These are phyloP conservation scores for Colletotrichum horii DNA, from an alignment of 2,329 filamentous ascomycete genomes.

Conservation along the genomic window DNA sequence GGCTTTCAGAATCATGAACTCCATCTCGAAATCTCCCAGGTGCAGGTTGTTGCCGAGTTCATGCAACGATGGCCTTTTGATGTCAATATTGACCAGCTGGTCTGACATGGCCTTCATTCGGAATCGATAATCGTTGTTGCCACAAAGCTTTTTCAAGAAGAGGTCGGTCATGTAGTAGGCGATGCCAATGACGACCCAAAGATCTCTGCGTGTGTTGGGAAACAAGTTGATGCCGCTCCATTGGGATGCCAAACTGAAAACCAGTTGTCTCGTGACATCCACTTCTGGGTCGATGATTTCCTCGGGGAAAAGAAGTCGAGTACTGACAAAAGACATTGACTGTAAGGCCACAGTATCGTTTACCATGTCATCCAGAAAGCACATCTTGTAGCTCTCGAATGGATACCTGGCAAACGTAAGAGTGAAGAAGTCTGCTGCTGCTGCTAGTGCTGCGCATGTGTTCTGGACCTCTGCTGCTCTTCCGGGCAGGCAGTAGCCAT, in stretches of 20 bases:
- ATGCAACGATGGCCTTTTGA: slow-evolving; percentile 81
- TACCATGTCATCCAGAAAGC: slow-evolving; percentile 89
- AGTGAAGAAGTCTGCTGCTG: slow-evolving; percentile 89
- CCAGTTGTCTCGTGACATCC: slow-evolving; percentile 78
- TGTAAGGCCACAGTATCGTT: slow-evolving; percentile 78
- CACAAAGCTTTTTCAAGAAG: slow-evolving; percentile 88
- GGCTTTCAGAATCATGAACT: slow-evolving; percentile 91
- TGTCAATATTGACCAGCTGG: slow-evolving; percentile 79
- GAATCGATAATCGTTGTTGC: slow-evolving; percentile 93
- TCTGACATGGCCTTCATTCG: slow-evolving; percentile 87
- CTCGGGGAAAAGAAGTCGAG: slow-evolving; percentile 81
- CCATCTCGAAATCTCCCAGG: slow-evolving; percentile 82
- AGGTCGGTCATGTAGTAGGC: slow-evolving; percentile 95
- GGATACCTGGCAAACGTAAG: slow-evolving; percentile 90
- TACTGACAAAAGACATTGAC: slow-evolving; percentile 87
- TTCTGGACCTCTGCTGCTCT: slow-evolving; percentile 83
- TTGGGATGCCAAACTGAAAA: slow-evolving; percentile 86
- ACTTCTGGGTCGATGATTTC: slow-evolving; percentile 84
- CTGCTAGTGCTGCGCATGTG: slow-evolving; percentile 83
- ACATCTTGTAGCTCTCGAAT: slow-evolving; percentile 89
- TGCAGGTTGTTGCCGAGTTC: slow-evolving; percentile 80
- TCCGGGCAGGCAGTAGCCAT: slow-evolving; percentile 89
- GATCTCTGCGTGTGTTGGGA: slow-evolving; percentile 78
- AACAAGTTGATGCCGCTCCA: slow-evolving; percentile 96
- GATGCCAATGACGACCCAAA: slow-evolving; percentile 88